Percentiles rank a stretch among this genome's conserved stretches.
These are phyloP conservation scores for Mariannaea sp. DNA, from an alignment of 2,329 filamentous ascomycete species.

Conservation along the genomic window DNA sequence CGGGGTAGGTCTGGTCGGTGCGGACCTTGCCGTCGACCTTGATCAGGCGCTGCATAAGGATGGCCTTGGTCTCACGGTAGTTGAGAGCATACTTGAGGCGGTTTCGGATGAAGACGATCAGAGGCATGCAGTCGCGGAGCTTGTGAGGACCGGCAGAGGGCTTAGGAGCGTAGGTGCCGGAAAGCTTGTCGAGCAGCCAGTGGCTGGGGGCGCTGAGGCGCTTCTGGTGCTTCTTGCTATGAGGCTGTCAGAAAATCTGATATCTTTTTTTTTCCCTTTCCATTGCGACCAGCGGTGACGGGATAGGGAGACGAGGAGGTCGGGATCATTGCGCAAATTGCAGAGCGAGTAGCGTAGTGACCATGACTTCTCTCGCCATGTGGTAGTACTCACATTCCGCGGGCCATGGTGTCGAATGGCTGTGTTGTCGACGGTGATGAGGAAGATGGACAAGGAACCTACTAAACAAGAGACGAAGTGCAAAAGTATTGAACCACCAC, in stretches of 20 bases:
- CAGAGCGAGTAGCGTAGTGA: conserved; percentile 6
- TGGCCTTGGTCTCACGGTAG: conserved; percentile 94
- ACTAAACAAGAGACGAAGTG: conserved; percentile 32
- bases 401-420: conserved; percentile 62
- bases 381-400: conserved; percentile 61
- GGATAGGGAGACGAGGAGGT: conserved; percentile 7
- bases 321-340: conserved; percentile 15
- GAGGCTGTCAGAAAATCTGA: conserved; percentile 46
- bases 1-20: conserved; percentile 96
- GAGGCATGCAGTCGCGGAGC: conserved; percentile 96
- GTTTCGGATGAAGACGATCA: conserved; percentile 97
- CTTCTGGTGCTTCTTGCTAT: conserved; percentile 99
- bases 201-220: conserved; percentile 98
- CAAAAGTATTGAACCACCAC: conserved; percentile 37
- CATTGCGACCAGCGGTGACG: background rate
- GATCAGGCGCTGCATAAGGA: conserved; percentile 99
- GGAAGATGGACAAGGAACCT: conserved; percentile 39
- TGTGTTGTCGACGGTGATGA: conserved; percentile 46
- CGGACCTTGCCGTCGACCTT: conserved; percentile 99
- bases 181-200: conserved; percentile 99
- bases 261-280: conserved; percentile 9
- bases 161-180: conserved; percentile 78
- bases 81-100: conserved; percentile 99
- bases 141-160: conserved; percentile 93
- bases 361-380: conserved; percentile 9